A percentile compares a stretch with the other conserved stretches of the same genome.
Evolutionary conservation across 176 grass and related monocot species (phyloP).

Genomic region (Ampelocalamus luodianensis): DNA sequence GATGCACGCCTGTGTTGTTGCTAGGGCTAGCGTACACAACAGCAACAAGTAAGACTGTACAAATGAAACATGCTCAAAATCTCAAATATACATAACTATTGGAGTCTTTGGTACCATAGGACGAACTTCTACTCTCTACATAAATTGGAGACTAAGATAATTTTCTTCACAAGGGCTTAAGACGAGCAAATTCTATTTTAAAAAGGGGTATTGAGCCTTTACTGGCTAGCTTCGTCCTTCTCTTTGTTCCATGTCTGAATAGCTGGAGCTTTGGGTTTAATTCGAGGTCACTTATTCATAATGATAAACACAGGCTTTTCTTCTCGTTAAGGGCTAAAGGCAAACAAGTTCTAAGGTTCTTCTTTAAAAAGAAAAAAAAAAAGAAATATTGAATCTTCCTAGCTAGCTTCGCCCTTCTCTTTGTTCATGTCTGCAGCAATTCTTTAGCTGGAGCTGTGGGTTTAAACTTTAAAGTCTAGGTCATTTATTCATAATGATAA

Average conservation of each 20-base stretch:
- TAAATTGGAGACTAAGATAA: neutral
- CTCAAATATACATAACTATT: constrained; percentile 4
- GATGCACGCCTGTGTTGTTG: too few relatives aligned
- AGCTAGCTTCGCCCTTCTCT: neutral
- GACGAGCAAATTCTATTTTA: neutral
- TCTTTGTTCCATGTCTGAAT: too few relatives aligned
- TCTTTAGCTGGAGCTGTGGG: neutral
- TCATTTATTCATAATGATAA: neutral
- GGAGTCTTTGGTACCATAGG: neutral
- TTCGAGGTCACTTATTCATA: too few relatives aligned
- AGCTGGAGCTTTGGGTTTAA: too few relatives aligned
- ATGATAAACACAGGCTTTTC: too few relatives aligned
- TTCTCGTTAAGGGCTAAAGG: neutral
- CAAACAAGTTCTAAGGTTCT: neutral
- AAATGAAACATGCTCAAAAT: neutral
- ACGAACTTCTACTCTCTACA: neutral
- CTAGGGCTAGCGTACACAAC: too few relatives aligned
- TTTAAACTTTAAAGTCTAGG: neutral
- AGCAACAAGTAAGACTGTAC: neutral
- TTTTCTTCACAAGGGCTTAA: neutral
- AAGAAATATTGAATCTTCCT: neutral
- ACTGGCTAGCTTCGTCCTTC: too few relatives aligned
- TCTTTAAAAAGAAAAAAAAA: neutral
- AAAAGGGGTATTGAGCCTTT: neutral
- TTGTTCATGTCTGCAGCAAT: neutral